phyloP scores from a whole-genome alignment of 495 filamentous ascomycete genomes.

The Talaromyces liani region DNA sequence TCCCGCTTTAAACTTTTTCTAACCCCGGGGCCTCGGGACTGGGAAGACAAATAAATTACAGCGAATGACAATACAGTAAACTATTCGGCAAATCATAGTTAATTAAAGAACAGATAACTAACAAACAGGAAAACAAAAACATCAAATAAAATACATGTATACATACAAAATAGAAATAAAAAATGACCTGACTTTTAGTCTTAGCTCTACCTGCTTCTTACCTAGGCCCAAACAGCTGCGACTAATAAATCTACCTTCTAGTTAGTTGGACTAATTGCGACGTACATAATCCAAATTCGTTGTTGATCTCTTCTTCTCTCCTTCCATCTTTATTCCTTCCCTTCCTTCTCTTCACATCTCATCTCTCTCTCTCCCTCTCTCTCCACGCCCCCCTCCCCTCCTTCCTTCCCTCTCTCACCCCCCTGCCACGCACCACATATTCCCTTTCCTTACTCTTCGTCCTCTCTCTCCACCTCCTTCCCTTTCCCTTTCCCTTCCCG shows the following conservation, averaged over 20 bases:
- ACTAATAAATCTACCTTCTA: slow-evolving; percentile 63
- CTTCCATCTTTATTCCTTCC: background rate
- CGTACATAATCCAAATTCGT: slow-evolving; percentile 40
- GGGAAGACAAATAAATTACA: slow-evolving; percentile 13
- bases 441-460: slow-evolving; percentile 1
- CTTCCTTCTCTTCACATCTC: background rate
- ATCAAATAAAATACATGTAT: background rate
- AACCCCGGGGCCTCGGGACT: slow-evolving; percentile 4
- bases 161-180: background rate
- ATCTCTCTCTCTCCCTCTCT: slow-evolving; percentile 7
- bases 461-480: background rate
- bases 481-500: background rate
- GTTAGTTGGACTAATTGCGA: slow-evolving; percentile 71
- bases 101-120: background rate
- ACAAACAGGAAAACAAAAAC: background rate
- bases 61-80: background rate
- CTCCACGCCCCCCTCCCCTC: slow-evolving; percentile 4
- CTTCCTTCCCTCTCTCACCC: background rate
- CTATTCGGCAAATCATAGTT: background rate
- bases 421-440: background rate
- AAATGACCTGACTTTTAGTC: background rate
- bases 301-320: slow-evolving; percentile 1
- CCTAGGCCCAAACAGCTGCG: background rate
- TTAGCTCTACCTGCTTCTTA: background rate
- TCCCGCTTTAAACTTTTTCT: background rate